phyloP scores from a whole-genome alignment of 257 asterid genomes.

The Gardenia jasminoides region DNA sequence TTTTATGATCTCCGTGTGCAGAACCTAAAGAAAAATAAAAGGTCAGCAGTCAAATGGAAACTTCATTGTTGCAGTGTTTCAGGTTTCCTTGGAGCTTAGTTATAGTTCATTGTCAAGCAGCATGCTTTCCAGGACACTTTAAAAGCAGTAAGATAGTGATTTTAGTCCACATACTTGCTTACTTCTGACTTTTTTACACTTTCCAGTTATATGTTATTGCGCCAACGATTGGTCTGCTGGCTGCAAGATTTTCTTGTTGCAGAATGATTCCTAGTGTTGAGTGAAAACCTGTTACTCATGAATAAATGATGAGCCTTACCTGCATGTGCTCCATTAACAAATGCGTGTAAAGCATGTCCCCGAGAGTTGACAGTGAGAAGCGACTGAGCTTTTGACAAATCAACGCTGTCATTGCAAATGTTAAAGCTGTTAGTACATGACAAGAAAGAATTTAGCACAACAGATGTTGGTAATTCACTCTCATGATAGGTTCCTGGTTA shows the following conservation, averaged over 20 bases:
- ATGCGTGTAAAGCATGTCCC: slow-evolving; percentile 70
- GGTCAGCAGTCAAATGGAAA: not conserved
- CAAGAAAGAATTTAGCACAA: not conserved
- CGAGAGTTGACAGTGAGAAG: slow-evolving; percentile 48
- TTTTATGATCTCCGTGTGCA: slow-evolving; percentile 48
- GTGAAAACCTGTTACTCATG: not conserved
- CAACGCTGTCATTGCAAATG: slow-evolving; percentile 38
- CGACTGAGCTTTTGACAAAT: slow-evolving; percentile 31
- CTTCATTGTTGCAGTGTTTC: not conserved
- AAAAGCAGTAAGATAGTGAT: not conserved
- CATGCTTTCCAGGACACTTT: not conserved
- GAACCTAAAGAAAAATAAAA: slow-evolving; percentile 41
- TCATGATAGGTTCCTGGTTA: not conserved
- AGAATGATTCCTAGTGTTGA: not conserved
- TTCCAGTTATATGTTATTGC: not conserved
- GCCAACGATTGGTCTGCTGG: too few species aligned
- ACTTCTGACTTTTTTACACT: not conserved
- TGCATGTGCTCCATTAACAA: slow-evolving; percentile 56
- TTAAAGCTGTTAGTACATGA: slow-evolving; percentile 21
- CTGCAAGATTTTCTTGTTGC: not conserved
- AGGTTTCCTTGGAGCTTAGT: too few species aligned
- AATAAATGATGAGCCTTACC: slow-evolving; percentile 40
- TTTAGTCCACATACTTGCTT: not conserved
- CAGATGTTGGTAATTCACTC: not conserved
- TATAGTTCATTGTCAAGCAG: too few species aligned